phyloP scores from a whole-genome alignment of 106 monocot species.

The Apostasia ramifera region DNA sequence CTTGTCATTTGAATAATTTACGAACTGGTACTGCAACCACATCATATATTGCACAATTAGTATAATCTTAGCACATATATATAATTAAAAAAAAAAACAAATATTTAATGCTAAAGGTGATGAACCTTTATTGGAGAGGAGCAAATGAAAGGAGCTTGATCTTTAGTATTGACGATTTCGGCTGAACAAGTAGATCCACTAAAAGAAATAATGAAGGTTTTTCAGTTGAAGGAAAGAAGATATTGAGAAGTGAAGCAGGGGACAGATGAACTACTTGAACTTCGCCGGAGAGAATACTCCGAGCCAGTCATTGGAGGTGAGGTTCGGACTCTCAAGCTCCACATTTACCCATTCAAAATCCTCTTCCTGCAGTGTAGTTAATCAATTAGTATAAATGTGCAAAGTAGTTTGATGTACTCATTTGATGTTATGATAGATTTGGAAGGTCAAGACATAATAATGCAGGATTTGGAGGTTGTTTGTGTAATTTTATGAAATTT shows the following conservation, averaged over 20 bases:
- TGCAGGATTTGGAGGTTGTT: no score
- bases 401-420: no score
- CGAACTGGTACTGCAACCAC: constrained; percentile 64
- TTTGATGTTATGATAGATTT: no score
- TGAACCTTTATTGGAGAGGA: constrained; percentile 77
- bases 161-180: constrained; percentile 20
- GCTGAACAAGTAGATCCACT: constrained; percentile 60
- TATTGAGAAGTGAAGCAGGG: neutral
- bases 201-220: neutral
- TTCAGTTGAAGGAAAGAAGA: neutral
- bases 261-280: constrained; percentile 49
- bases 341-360: constrained; percentile 64
- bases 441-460: no score
- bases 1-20: constrained; percentile 50
- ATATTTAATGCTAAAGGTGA: neutral
- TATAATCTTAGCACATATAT: neutral
- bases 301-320: constrained; percentile 63
- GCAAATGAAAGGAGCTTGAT: constrained; percentile 59
- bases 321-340: constrained; percentile 24
- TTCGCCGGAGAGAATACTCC: constrained; percentile 92
- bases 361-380: constrained; percentile 36
- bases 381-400: no score
- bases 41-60: neutral
- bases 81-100: neutral
- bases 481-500: no score